phyloP scores from a whole-genome alignment of 2,329 filamentous ascomycete species.

The Escovopsis sp. region DNA sequence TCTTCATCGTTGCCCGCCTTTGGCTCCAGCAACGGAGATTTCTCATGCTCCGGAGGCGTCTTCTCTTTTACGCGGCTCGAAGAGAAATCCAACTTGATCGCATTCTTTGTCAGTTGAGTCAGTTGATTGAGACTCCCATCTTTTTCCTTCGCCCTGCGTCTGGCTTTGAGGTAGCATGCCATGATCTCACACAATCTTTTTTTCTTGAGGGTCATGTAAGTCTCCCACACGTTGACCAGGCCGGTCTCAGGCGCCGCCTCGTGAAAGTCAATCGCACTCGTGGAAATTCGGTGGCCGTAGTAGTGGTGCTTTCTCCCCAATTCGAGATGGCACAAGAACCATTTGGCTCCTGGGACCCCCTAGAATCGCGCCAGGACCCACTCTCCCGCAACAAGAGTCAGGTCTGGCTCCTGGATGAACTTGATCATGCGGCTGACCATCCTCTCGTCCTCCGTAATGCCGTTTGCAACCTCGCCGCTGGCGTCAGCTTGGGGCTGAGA shows the following conservation, averaged over 20 bases:
- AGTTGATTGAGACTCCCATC: no score
- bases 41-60: no score
- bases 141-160: no score
- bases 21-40: no score
- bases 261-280: slow-evolving; percentile 5
- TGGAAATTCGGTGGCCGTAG: slow-evolving; percentile 5
- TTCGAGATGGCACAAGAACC: slow-evolving; percentile 6
- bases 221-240: slow-evolving; percentile 3
- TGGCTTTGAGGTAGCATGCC: neutral
- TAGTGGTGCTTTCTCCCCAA: slow-evolving; percentile 5
- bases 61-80: no score
- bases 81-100: no score
- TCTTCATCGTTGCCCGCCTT: no score
- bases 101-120: no score
- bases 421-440: slow-evolving; percentile 3
- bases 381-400: slow-evolving; percentile 4
- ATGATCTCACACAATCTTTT: slow-evolving; percentile 4
- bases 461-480: neutral
- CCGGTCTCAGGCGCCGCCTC: slow-evolving; percentile 1
- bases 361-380: slow-evolving; percentile 6
- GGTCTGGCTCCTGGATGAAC: slow-evolving; percentile 5
- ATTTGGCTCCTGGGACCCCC: slow-evolving; percentile 3
- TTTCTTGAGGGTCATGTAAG: slow-evolving; percentile 7
- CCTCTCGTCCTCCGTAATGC: slow-evolving; percentile 1
- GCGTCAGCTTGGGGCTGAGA: neutral